A percentile compares a stretch with the other conserved stretches of the same genome.
Conservation (phyloP, 164 flowering plant species). For the Magnolia officinalis region DNA sequence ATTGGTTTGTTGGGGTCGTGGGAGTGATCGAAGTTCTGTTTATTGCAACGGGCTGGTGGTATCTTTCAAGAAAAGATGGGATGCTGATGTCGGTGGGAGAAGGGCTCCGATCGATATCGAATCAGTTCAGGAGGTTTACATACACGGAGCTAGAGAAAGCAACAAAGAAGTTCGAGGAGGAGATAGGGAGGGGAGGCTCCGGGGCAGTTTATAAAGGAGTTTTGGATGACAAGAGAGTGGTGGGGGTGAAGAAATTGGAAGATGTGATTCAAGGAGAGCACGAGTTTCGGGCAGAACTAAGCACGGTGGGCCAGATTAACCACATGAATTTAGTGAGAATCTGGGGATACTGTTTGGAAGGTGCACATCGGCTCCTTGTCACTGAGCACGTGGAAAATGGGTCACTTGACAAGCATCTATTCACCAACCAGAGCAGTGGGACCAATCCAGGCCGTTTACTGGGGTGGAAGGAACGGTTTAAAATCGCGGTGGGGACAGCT, state of each 20-base stretch:
- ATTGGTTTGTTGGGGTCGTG: slow-evolving; percentile 3
- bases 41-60: slow-evolving; percentile 15
- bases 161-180: slow-evolving; percentile 19
- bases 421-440: not conserved
- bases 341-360: slow-evolving; percentile 25
- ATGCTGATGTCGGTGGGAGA: slow-evolving; percentile 1
- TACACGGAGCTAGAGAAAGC: slow-evolving; percentile 22
- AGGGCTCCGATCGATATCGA: slow-evolving; percentile 14
- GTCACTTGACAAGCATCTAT: slow-evolving; percentile 18
- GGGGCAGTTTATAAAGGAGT: slow-evolving; percentile 20
- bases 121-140: slow-evolving; percentile 20
- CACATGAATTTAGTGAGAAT: slow-evolving; percentile 28
- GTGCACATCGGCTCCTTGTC: slow-evolving; percentile 15
- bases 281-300: slow-evolving; percentile 29
- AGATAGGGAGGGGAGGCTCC: slow-evolving; percentile 25
- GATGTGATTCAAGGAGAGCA: slow-evolving; percentile 22
- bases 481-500: slow-evolving; percentile 30
- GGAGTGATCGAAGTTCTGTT: slow-evolving; percentile 12
- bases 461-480: slow-evolving; percentile 16
- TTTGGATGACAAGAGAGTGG: slow-evolving; percentile 15
- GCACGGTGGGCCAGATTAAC: slow-evolving; percentile 21
- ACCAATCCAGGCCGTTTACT: not conserved
- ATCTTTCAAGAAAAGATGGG: slow-evolving; percentile 6
- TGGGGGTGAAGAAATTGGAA: slow-evolving; percentile 21
- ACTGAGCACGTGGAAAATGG: slow-evolving; percentile 21